These are phyloP conservation scores for Populus pruinosa DNA, from an alignment of 345 rosid genomes.

Conservation along the genomic window DNA sequence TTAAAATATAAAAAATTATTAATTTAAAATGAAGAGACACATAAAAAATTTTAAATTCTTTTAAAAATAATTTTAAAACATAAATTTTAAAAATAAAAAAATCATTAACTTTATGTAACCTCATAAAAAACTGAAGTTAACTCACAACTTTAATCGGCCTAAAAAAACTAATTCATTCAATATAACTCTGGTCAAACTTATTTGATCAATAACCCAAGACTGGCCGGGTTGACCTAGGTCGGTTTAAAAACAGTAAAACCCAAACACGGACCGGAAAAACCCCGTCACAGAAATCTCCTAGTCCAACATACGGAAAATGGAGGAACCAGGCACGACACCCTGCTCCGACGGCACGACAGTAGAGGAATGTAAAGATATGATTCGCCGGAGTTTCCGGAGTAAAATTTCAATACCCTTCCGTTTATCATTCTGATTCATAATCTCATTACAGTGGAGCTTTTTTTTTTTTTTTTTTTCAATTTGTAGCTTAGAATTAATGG, in stretches of 20 bases:
- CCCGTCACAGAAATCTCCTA: neutral
- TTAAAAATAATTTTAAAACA: no score
- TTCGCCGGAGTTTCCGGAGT: conserved; percentile 53
- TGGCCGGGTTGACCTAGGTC: no score
- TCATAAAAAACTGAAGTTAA: no score
- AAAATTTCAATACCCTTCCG: neutral
- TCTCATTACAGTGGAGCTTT: conserved; percentile 17
- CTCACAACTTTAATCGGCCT: no score
- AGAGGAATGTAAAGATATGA: conserved; percentile 47
- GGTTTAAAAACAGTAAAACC: neutral
- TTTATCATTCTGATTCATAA: neutral
- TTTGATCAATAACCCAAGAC: no score
- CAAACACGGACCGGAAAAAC: neutral
- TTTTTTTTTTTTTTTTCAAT: conserved; percentile 6
- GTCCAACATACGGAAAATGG: conserved; percentile 24
- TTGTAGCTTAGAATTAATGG: neutral
- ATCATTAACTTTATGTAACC: no score
- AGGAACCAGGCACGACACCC: conserved; percentile 10
- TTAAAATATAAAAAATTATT: no score
- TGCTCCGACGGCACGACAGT: conserved; percentile 22
- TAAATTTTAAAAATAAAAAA: no score
- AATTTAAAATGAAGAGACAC: no score
- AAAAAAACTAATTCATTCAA: no score
- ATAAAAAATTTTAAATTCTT: no score
- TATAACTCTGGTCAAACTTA: no score